phyloP scores from a whole-genome alignment of 768 basidiomycete genomes.

The Asterophora lycoperdoides region DNA sequence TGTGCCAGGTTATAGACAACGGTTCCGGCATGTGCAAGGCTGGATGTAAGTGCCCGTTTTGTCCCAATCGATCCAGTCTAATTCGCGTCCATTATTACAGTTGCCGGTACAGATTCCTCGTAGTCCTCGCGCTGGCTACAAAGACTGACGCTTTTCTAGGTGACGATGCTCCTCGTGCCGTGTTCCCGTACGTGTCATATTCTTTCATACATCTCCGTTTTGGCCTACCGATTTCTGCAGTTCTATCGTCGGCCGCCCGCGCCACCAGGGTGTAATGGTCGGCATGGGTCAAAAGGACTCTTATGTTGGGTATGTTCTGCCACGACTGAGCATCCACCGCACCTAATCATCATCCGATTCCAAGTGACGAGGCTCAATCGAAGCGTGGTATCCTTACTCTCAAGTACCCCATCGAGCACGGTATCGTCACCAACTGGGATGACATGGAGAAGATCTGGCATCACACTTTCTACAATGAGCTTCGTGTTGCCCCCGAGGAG shows the following conservation, averaged over 20 bases:
- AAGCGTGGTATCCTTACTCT: slow-evolving; percentile 93
- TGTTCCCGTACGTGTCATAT: slow-evolving; percentile 77
- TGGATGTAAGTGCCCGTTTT: slow-evolving; percentile 70
- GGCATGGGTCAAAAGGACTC: slow-evolving; percentile 97
- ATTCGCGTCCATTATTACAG: slow-evolving; percentile 30
- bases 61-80: slow-evolving; percentile 17
- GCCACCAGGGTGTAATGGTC: slow-evolving; percentile 95
- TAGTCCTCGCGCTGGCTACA: neutral
- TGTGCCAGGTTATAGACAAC: slow-evolving; percentile 75
- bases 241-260: slow-evolving; percentile 92
- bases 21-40: slow-evolving; percentile 99
- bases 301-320: slow-evolving; percentile 74
- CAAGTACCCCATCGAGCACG: slow-evolving; percentile 93
- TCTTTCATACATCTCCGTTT: neutral
- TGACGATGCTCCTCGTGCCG: slow-evolving; percentile 88
- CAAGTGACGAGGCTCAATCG: slow-evolving; percentile 85
- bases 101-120: slow-evolving; percentile 49
- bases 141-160: slow-evolving; percentile 40
- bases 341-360: slow-evolving; percentile 15
- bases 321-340: slow-evolving; percentile 3
- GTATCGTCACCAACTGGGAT: slow-evolving; percentile 97
- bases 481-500: slow-evolving; percentile 90
- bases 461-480: slow-evolving; percentile 95
- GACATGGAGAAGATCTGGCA: slow-evolving; percentile 99
- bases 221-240: slow-evolving; percentile 32